Base-by-base conservation (phyloP, 2,329 filamentous ascomycete species). In the Pseudogymnoascus sp. region DNA sequence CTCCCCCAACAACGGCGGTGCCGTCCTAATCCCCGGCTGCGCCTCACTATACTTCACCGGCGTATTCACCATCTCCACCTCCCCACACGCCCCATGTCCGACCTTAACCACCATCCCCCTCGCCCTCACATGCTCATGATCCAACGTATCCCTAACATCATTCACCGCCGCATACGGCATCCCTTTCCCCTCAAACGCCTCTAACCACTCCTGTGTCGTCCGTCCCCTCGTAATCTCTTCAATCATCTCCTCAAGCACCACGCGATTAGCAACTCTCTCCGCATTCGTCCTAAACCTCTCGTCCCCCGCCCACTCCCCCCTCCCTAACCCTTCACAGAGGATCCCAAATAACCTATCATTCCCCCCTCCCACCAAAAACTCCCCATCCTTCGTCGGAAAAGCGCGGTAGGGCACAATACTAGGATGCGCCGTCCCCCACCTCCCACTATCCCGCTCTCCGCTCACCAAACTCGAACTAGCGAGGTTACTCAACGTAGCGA, bases 401-500 rank as follows among this genome's bases (percentile, higher is more conserved):
- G 92, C 91, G 71, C 89, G 88, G 75, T 99, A 99, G 0, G 95
- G 95, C 0, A 99, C 95, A 73, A 99, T 98, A 0, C 77, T 79
- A 91, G 90, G 95, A 80, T 99, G 95, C 48, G 93, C 93, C 3
- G 95, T 99, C 6, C 95, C 95, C 93, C 95, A 98, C 68, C 95
- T 83, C 0, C 95, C 95, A 0, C 87, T 85, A 74, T 99, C 95
- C 69, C 88, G 89, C 76, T 96, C 79, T 1, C 93, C 93, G 70
- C 90, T 96, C 67, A 98, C 89, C 45, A 99, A 79, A 66, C 89
- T 92, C 65, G 92, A 96, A 73, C 91, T 96, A 7, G 93, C 95
- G 72, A 99, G 92, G 74, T 98, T 99, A n/a, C 92, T 87, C 51
- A 99, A 78, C 0, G 93, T 97, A 0, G 93, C 95, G 16, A 95